Conservation (phyloP, 2,329 filamentous ascomycete species). For the Talaromyces sp. region DNA sequence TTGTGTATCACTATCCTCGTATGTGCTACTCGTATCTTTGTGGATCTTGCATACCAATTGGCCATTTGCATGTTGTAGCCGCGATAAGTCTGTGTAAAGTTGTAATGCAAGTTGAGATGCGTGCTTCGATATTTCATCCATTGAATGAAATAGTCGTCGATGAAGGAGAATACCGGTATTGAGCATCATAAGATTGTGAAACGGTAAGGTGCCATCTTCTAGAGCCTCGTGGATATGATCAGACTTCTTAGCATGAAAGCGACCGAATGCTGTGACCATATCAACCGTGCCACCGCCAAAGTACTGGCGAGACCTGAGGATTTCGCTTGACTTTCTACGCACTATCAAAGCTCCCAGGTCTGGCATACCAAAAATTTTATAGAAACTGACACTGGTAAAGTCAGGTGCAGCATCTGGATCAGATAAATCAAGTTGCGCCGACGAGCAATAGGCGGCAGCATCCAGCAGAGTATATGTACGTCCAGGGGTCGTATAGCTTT, state of each 20-base stretch:
- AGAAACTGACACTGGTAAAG: slow-evolving; percentile 82
- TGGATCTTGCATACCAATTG: slow-evolving; percentile 66
- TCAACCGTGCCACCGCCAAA: slow-evolving; percentile 96
- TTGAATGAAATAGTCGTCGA: slow-evolving; percentile 64
- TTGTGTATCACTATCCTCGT: slow-evolving; percentile 47
- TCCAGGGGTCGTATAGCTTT: slow-evolving; percentile 24
- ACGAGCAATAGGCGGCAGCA: slow-evolving; percentile 76
- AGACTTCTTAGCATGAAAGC: slow-evolving; percentile 78
- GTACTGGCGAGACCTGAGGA: slow-evolving; percentile 68
- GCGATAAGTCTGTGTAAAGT: slow-evolving; percentile 57
- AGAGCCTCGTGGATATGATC: slow-evolving; percentile 71
- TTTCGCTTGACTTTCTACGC: slow-evolving; percentile 62
- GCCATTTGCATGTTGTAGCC: slow-evolving; percentile 67
- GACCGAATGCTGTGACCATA: slow-evolving; percentile 72
- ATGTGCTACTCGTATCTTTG: slow-evolving; percentile 39
- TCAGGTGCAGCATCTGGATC: slow-evolving; percentile 65
- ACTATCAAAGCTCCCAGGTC: slow-evolving; percentile 84
- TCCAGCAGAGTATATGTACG: slow-evolving; percentile 70
- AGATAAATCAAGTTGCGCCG: slow-evolving; percentile 69
- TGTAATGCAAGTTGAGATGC: slow-evolving; percentile 61
- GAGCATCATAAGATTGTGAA: slow-evolving; percentile 84
- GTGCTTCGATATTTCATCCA: slow-evolving; percentile 68
- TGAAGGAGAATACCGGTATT: slow-evolving; percentile 71
- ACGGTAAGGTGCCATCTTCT: slow-evolving; percentile 86
- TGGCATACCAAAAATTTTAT: slow-evolving; percentile 96